A percentile compares a stretch with the other conserved stretches of the same genome.
phyloP scores from a whole-genome alignment of 345 rosid species.

The Orychophragmus violaceus region DNA sequence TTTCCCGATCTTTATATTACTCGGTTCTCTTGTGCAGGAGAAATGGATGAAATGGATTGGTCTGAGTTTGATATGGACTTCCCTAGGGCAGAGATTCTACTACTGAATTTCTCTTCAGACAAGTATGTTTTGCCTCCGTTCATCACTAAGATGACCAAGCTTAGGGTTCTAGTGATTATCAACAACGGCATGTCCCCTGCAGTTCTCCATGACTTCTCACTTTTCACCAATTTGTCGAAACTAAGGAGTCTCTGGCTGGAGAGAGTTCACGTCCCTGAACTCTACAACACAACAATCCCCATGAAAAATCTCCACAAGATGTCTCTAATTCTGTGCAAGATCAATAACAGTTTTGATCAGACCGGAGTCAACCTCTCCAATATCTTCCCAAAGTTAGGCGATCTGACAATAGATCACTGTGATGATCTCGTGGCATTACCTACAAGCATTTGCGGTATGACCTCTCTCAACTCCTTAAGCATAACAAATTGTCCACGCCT shows the following conservation, averaged over 20 bases:
- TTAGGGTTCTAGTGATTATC: conserved; percentile 66
- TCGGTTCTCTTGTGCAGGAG: conserved; percentile 36
- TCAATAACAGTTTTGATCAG: conserved; percentile 50
- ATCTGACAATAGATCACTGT: conserved; percentile 75
- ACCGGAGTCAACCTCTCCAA: conserved; percentile 39
- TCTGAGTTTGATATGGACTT: conserved; percentile 50
- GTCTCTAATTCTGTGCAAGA: conserved; percentile 70
- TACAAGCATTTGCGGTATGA: conserved; percentile 43
- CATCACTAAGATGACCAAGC: conserved; percentile 58
- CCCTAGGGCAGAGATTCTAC: conserved; percentile 81
- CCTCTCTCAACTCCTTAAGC: conserved; percentile 53
- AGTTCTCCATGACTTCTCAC: conserved; percentile 46
- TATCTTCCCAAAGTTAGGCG: conserved; percentile 56
- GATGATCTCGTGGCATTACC: conserved; percentile 64
- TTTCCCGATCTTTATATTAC: background rate
- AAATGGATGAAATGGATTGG: conserved; percentile 88
- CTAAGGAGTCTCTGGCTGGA: conserved; percentile 88
- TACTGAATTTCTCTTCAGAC: conserved; percentile 57
- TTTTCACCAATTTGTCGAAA: conserved; percentile 43
- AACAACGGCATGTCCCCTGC: conserved; percentile 55
- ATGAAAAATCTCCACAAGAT: conserved; percentile 49
- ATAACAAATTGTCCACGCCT: conserved; percentile 83
- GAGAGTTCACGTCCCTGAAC: conserved; percentile 49
- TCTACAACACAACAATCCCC: conserved; percentile 40
- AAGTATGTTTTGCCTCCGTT: conserved; percentile 78